Percentiles rank a stretch among this genome's conserved stretches.
These are phyloP conservation scores for Aphanomyces invadans DNA, from an alignment of 352 stramenopile genomes.

Conservation along the genomic window DNA sequence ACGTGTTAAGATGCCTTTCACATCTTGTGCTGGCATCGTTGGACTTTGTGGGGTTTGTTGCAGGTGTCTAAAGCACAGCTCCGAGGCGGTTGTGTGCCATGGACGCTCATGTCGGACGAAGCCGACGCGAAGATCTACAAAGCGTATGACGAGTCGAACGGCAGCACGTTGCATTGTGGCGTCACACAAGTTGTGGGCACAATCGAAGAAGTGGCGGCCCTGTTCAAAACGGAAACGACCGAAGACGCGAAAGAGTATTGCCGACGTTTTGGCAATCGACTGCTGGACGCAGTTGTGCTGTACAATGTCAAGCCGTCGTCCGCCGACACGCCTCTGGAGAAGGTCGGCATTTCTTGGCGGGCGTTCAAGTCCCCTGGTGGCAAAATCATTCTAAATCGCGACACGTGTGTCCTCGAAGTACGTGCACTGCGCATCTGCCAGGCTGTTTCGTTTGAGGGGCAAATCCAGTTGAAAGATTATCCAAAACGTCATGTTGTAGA, in stretches of 20 bases:
- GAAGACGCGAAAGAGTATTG: background rate
- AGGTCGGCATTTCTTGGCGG: background rate
- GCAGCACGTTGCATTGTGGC: background rate
- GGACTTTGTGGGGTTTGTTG: too few relatives aligned
- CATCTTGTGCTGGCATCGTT: too few relatives aligned
- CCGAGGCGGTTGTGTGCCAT: background rate
- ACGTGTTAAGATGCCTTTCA: too few relatives aligned
- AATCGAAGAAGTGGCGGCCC: background rate
- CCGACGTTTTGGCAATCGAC: background rate
- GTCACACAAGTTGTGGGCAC: background rate
- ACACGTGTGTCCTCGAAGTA: background rate
- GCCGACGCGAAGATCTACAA: constrained; percentile 6
- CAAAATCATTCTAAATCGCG: background rate
- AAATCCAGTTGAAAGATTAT: too few relatives aligned
- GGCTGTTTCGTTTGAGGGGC: too few relatives aligned
- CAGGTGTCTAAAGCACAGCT: background rate
- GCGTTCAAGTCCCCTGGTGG: background rate
- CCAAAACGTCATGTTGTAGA: background rate
- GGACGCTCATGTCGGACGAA: background rate
- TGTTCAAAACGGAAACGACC: background rate
- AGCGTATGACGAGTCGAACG: background rate
- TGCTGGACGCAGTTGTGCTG: background rate
- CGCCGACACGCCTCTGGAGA: background rate
- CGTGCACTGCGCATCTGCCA: too few relatives aligned
- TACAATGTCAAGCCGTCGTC: background rate